Percentiles rank a stretch among this genome's conserved stretches.
phyloP scores from a whole-genome alignment of 805 yeast species.

The Metschnikowia anglica region DNA sequence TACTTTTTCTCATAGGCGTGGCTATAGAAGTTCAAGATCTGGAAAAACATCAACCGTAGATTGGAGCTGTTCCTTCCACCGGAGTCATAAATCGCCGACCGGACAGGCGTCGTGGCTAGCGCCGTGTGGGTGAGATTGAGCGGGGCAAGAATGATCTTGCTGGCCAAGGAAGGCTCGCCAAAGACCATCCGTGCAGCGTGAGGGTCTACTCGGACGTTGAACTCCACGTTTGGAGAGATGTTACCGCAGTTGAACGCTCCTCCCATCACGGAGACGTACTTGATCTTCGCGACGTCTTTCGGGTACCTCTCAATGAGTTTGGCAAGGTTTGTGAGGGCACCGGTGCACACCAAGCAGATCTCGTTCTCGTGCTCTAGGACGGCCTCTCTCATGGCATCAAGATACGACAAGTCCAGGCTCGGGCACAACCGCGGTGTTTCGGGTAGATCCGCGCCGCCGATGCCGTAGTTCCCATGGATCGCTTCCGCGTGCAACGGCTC shows the following conservation, averaged over 20 bases:
- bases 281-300: constrained; percentile 47
- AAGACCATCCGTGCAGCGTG: constrained; percentile 65
- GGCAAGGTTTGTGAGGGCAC: constrained; percentile 74
- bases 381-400: constrained; percentile 43
- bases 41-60: constrained; percentile 12
- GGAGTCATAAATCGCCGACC: constrained; percentile 23
- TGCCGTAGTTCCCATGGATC: constrained; percentile 72
- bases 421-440: constrained; percentile 43
- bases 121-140: constrained; percentile 71
- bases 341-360: constrained; percentile 68
- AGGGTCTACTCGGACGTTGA: constrained; percentile 75
- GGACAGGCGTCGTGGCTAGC: constrained; percentile 39
- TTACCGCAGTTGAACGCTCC: constrained; percentile 60
- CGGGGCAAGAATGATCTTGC: constrained; percentile 58
- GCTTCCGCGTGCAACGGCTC: constrained; percentile 54
- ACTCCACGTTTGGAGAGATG: constrained; percentile 59
- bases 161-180: constrained; percentile 43
- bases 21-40: constrained; percentile 15
- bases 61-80: constrained; percentile 6
- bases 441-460: constrained; percentile 68
- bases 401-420: constrained; percentile 26
- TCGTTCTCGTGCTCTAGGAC: constrained; percentile 45
- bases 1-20: constrained; percentile 14
- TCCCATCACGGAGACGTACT: constrained; percentile 71
- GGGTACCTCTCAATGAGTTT: constrained; percentile 56